Percentiles rank a stretch among this genome's conserved stretches.
phyloP scores from a whole-genome alignment of 106 monocot species.

The Dendrobium officinale region DNA sequence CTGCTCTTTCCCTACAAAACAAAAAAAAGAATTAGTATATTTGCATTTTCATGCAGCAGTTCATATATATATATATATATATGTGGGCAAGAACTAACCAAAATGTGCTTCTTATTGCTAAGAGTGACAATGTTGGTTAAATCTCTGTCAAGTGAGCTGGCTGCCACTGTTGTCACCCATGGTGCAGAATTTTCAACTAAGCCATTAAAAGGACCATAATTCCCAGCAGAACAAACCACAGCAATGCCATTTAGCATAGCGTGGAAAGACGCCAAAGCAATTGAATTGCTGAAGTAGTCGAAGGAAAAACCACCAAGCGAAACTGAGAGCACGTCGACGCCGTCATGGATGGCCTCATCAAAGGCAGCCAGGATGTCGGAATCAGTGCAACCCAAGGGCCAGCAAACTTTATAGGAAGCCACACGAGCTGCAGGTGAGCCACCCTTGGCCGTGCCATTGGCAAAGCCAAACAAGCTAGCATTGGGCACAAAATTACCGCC shows the following conservation, averaged over 20 bases:
- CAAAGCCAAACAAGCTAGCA: constrained; percentile 40
- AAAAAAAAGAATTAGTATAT: neutral
- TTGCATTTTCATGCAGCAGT: neutral
- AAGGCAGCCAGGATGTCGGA: constrained; percentile 34
- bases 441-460: constrained; percentile 50
- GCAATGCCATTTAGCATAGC: constrained; percentile 19
- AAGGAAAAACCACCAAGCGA: constrained; percentile 20
- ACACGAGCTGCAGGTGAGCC: constrained; percentile 42
- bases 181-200: constrained; percentile 20
- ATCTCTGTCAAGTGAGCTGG: constrained; percentile 26
- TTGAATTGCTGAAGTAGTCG: neutral
- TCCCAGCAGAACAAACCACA: constrained; percentile 30
- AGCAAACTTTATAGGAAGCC: constrained; percentile 53
- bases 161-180: constrained; percentile 26
- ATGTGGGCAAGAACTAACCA: constrained; percentile 2
- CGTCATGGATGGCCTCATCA: constrained; percentile 47
- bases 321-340: constrained; percentile 51
- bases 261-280: constrained; percentile 32
- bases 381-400: constrained; percentile 7
- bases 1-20: constrained; percentile 32
- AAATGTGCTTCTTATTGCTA: constrained; percentile 17
- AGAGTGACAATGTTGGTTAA: constrained; percentile 14
- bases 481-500: constrained; percentile 28
- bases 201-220: neutral
- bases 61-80: neutral